A percentile compares a stretch with the other conserved stretches of the same genome.
Evolutionary conservation across 805 yeast genomes (phyloP).

Genomic region (Myxozyma kluyveri): DNA sequence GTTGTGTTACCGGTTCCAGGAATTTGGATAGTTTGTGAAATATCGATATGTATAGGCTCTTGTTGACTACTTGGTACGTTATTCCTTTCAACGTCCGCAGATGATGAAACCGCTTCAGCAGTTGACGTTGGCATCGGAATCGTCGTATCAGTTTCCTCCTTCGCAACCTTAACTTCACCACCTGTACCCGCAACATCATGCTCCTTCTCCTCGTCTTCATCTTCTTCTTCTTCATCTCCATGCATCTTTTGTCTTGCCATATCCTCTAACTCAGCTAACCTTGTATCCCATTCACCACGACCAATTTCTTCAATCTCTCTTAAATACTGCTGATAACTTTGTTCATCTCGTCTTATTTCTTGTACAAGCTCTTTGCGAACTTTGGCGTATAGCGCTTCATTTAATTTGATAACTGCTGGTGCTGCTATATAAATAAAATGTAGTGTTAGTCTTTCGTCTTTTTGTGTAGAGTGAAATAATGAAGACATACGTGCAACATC

Average conservation of each 20-base stretch:
- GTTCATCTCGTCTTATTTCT: constrained; percentile 38
- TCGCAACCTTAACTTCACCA: neutral
- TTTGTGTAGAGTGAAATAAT: neutral
- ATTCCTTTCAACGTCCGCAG: neutral
- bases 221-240: neutral
- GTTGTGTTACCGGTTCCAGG: no score
- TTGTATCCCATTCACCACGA: constrained; percentile 44
- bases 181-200: neutral
- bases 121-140: no score
- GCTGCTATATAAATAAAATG: constrained; percentile 20
- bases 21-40: no score
- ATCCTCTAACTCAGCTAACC: constrained; percentile 32
- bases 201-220: constrained; percentile 8
- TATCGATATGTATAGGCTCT: no score
- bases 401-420: constrained; percentile 28
- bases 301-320: constrained; percentile 45
- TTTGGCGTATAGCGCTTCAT: constrained; percentile 23
- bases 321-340: constrained; percentile 39
- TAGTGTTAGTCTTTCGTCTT: neutral
- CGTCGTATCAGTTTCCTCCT: constrained; percentile 3
- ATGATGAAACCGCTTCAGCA: neutral
- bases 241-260: constrained; percentile 5
- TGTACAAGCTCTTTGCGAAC: constrained; percentile 23
- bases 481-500: constrained; percentile 20
- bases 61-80: no score